phyloP scores from a whole-genome alignment of 1,139 yeast genomes.

The Trichomonascaceae sp. region DNA sequence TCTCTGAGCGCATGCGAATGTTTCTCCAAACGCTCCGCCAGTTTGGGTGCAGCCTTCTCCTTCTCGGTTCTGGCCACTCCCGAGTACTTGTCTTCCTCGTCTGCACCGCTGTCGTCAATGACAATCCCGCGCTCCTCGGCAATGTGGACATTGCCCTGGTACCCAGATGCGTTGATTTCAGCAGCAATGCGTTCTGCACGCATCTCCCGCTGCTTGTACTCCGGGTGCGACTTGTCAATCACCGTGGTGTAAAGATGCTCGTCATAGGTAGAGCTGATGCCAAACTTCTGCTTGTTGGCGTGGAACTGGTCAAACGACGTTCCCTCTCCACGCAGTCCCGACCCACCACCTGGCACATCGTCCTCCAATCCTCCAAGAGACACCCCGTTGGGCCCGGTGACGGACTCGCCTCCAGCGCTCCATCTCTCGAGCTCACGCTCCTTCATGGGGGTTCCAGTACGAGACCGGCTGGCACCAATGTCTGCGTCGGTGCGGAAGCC shows the following conservation, averaged over 20 bases:
- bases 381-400: constrained; percentile 9
- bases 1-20: constrained; percentile 26
- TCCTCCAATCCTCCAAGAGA: constrained; percentile 22
- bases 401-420: constrained; percentile 28
- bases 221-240: constrained; percentile 63
- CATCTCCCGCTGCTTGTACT: constrained; percentile 48
- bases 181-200: constrained; percentile 70
- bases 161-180: constrained; percentile 61
- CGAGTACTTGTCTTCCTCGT: constrained; percentile 92
- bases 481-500: constrained; percentile 1
- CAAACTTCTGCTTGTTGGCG: constrained; percentile 77
- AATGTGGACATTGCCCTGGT: constrained; percentile 59
- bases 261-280: constrained; percentile 75
- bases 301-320: constrained; percentile 82
- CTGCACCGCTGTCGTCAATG: constrained; percentile 75
- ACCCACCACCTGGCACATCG: constrained; percentile 31
- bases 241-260: constrained; percentile 84
- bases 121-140: constrained; percentile 81
- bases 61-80: constrained; percentile 52
- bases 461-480: neutral
- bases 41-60: constrained; percentile 50
- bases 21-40: too few species aligned
- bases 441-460: constrained; percentile 6
- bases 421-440: constrained; percentile 75
- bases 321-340: constrained; percentile 13